These are phyloP conservation scores for Blastomyces parvus DNA, from an alignment of 2,329 filamentous ascomycete species.

Conservation along the genomic window DNA sequence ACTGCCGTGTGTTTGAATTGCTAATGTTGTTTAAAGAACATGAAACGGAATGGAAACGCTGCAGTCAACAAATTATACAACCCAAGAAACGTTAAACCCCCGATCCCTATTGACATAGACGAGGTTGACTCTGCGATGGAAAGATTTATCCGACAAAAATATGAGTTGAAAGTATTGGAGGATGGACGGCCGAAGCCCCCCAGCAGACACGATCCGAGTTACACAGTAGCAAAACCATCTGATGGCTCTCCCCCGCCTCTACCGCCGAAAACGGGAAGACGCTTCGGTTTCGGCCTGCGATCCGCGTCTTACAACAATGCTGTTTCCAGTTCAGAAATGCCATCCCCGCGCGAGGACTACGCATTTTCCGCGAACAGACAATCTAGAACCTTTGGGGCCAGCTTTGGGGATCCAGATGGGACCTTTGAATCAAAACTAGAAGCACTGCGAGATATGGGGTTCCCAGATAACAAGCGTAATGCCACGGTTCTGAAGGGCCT, in stretches of 20 bases:
- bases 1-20: constrained; percentile 4
- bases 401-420: constrained; percentile 43
- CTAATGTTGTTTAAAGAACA: constrained; percentile 52
- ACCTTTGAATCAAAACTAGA: constrained; percentile 64
- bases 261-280: constrained; percentile 50
- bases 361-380: constrained; percentile 50
- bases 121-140: constrained; percentile 93
- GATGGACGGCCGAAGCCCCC: constrained; percentile 37
- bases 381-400: constrained; percentile 48
- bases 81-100: constrained; percentile 68
- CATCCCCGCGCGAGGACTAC: constrained; percentile 23
- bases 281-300: constrained; percentile 56
- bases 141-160: constrained; percentile 88
- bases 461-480: constrained; percentile 73
- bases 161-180: constrained; percentile 56
- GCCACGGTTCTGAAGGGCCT: constrained; percentile 70
- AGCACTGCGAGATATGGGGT: constrained; percentile 82
- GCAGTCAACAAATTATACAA: constrained; percentile 86
- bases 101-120: constrained; percentile 81
- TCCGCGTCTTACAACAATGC: constrained; percentile 63
- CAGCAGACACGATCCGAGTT: constrained; percentile 48
- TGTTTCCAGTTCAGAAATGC: constrained; percentile 52
- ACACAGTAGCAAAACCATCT: constrained; percentile 41
- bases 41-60: constrained; percentile 84
- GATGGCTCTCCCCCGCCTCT: constrained; percentile 45